phyloP scores from a whole-genome alignment of 768 basidiomycete species.

The Suillus hirtellus region DNA sequence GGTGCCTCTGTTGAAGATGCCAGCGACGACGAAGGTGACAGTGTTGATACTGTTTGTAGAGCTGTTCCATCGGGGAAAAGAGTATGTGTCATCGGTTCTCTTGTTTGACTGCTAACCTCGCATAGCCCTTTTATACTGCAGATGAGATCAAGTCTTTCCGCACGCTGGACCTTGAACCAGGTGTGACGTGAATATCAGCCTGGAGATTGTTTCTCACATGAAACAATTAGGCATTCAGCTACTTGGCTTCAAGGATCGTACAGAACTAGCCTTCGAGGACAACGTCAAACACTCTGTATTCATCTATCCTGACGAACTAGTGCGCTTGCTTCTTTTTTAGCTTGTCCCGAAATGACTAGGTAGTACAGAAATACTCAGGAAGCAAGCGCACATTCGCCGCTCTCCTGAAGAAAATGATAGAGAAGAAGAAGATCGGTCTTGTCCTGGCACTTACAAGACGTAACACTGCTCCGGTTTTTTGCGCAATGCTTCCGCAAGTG shows the following conservation, averaged over 20 bases:
- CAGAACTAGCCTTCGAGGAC: constrained; percentile 77
- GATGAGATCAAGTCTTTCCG: constrained; percentile 83
- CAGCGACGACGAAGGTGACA: constrained; percentile 39
- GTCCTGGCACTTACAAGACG: constrained; percentile 67
- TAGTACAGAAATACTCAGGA: constrained; percentile 71
- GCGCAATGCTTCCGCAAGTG: constrained; percentile 86
- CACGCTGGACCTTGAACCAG: constrained; percentile 75
- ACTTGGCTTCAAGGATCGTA: constrained; percentile 84
- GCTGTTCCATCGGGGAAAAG: constrained; percentile 52
- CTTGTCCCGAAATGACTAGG: neutral
- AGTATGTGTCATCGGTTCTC: constrained; percentile 35
- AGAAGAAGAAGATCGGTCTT: constrained; percentile 82
- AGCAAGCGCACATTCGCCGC: constrained; percentile 92
- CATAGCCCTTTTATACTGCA: constrained; percentile 79
- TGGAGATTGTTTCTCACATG: neutral
- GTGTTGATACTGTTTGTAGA: constrained; percentile 38
- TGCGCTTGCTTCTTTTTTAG: constrained; percentile 32
- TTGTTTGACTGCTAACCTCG: constrained; percentile 9
- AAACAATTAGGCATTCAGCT: constrained; percentile 71
- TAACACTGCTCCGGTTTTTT: constrained; percentile 78
- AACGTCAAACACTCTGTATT: constrained; percentile 92
- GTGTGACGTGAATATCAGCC: constrained; percentile 37
- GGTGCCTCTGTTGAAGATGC: constrained; percentile 31
- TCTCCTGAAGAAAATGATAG: constrained; percentile 77
- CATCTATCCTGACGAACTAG: constrained; percentile 90